phyloP scores from a whole-genome alignment of 164 flowering plant species.

The Magnolia officinalis region DNA sequence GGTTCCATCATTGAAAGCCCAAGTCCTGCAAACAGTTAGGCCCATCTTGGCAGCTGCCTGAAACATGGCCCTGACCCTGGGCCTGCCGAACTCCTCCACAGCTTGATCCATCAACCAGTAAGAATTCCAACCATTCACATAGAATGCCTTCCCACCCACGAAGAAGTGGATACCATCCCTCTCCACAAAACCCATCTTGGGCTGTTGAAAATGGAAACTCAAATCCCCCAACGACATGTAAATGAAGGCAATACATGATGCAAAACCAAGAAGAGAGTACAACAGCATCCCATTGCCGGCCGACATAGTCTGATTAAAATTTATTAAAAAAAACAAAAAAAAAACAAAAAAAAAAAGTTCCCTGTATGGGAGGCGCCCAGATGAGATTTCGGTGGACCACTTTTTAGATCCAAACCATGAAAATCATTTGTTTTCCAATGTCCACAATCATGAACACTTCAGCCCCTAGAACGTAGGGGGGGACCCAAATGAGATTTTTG shows the following conservation, averaged over 20 bases:
- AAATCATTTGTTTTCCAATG: neutral
- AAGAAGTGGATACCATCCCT: slow-evolving; percentile 76
- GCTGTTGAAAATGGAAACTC: slow-evolving; percentile 20
- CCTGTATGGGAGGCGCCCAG: neutral
- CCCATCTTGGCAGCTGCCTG: slow-evolving; percentile 86
- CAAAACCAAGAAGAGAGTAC: slow-evolving; percentile 71
- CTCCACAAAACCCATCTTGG: slow-evolving; percentile 54
- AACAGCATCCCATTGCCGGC: slow-evolving; percentile 45
- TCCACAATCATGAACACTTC: too few relatives aligned
- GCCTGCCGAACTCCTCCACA: slow-evolving; percentile 53
- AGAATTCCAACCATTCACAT: slow-evolving; percentile 94
- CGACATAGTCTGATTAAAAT: slow-evolving; percentile 25
- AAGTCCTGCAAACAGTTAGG: slow-evolving; percentile 88
- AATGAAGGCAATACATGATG: slow-evolving; percentile 55
- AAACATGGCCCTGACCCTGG: slow-evolving; percentile 61
- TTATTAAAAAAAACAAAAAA: neutral
- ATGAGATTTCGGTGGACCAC: neutral
- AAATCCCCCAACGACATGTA: slow-evolving; percentile 67
- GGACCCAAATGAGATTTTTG: slow-evolving; percentile 5
- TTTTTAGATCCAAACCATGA: slow-evolving; percentile 13
- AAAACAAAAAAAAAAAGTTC: neutral
- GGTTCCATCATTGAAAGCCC: slow-evolving; percentile 98
- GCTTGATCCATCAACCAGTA: slow-evolving; percentile 93
- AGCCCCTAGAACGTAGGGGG: neutral
- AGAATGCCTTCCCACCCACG: slow-evolving; percentile 61